Evolutionary conservation across 2,329 filamentous ascomycete species (phyloP), one percentile per base, ranked within the genome.

Genomic region (Alternaria viburni): DNA sequence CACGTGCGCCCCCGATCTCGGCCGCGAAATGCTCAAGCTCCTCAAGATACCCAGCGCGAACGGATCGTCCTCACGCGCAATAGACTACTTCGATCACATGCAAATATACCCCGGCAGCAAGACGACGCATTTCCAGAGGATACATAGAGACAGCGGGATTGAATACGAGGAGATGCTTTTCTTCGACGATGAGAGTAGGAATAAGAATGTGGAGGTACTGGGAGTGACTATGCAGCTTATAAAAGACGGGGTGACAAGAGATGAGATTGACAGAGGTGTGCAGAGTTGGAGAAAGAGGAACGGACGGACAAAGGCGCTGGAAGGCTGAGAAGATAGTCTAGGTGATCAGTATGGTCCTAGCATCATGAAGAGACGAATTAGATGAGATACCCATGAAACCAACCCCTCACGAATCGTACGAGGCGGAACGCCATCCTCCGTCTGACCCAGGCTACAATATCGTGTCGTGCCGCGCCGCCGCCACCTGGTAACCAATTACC

Each of bases 171-270:
- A 97, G 51, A 97, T 98, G 90, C 79, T 98, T 32, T 98, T 98
- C 80, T 98, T 98, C 70, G 95, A 98, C 72, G 95, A 98, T 72
- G 95, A 98, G 86, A 85, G 86, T 56, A 83, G 95, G 64, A 98
- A 98, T 76, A 85, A 88, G 61, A 93, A 97, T 76, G 95, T 97
- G 1, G 88, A 91, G 80, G 83, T 86, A 49, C 74, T 97, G 54
- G 94, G 94, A 0, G 91, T 97, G 4, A 92, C 91, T 0, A 97
- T 98, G 88, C 89, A 89, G 75, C 81, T 97, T 54, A 90, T 98
- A 0, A 83, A 87, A 59, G 90, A 97, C 77, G 94, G 94, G 0
- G 88, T 97, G 57, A 90, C 87, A 3, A 90, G 88, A 81, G 84
- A 84, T 1, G 93, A 96, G 82, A 82, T 97, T 19, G 93, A 96